phyloP scores from a whole-genome alignment of 345 rosid species.

The Rhodamnia rubescens region DNA sequence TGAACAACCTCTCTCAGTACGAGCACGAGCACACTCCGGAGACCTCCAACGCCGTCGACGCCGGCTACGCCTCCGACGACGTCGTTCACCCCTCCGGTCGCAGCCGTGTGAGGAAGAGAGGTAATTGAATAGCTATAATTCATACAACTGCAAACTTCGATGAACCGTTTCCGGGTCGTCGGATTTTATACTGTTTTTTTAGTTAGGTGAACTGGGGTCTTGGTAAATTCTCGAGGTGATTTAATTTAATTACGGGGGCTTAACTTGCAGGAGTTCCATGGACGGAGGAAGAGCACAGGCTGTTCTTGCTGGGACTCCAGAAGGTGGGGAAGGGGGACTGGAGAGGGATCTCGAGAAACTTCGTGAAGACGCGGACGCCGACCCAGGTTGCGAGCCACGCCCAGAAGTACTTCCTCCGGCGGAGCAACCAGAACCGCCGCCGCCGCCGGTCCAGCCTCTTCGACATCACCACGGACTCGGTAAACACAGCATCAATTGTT shows the following conservation, averaged over 20 bases:
- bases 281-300: slow-evolving; percentile 97
- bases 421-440: slow-evolving; percentile 71
- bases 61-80: slow-evolving; percentile 54
- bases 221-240: background rate
- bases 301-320: slow-evolving; percentile 72
- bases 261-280: slow-evolving; percentile 61
- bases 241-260: background rate
- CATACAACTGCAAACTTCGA: background rate
- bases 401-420: slow-evolving; percentile 87
- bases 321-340: slow-evolving; percentile 93
- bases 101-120: slow-evolving; percentile 77
- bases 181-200: background rate
- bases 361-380: slow-evolving; percentile 78
- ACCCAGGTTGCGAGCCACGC: slow-evolving; percentile 98
- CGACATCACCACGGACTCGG: slow-evolving; percentile 83
- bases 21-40: slow-evolving; percentile 49
- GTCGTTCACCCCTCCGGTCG: slow-evolving; percentile 42
- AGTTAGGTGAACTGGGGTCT: background rate
- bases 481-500: background rate
- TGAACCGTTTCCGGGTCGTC: background rate
- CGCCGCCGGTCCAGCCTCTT: slow-evolving; percentile 90
- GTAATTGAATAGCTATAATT: slow-evolving; percentile 3
- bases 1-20: slow-evolving; percentile 74
- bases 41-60: slow-evolving; percentile 1
- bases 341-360: slow-evolving; percentile 88